Conservation (phyloP, 2,329 filamentous ascomycete genomes). For the Fusarium nematophilum region DNA sequence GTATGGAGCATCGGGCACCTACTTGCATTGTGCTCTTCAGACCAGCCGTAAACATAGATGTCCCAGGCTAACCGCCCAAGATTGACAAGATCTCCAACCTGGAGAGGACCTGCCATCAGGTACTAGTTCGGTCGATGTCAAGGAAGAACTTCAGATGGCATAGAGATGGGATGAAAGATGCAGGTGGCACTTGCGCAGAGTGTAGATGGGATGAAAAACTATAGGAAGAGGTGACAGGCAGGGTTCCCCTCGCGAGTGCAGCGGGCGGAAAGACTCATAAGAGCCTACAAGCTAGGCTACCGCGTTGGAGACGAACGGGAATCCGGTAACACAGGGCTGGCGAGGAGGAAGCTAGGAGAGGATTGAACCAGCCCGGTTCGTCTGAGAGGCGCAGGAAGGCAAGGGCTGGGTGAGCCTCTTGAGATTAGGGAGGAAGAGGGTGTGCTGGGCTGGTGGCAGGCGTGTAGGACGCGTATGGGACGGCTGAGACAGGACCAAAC, state of each 20-base stretch:
- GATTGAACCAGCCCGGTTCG: conserved; percentile 1
- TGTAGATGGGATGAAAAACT: neutral
- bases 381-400: conserved; percentile 9
- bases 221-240: conserved; percentile 14
- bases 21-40: conserved; percentile 49
- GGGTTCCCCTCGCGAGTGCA: conserved; percentile 2
- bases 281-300: conserved; percentile 5
- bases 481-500: conserved; percentile 31
- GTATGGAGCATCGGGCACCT: conserved; percentile 30
- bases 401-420: conserved; percentile 25
- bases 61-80: conserved; percentile 49
- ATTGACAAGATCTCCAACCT: conserved; percentile 48
- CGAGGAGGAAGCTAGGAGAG: conserved; percentile 5
- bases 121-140: conserved; percentile 10
- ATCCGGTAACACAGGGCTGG: conserved; percentile 3
- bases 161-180: neutral
- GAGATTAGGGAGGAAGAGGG: conserved; percentile 13
- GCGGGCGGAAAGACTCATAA: conserved; percentile 20
- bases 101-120: conserved; percentile 42
- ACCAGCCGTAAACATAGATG: conserved; percentile 48
- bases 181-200: conserved; percentile 9
- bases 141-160: conserved; percentile 7
- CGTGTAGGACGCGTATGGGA: conserved; percentile 15
- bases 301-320: conserved; percentile 9
- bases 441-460: conserved; percentile 12